Conservation (phyloP, 179 eudicot genomes). For the Heliamphora pulchella region DNA sequence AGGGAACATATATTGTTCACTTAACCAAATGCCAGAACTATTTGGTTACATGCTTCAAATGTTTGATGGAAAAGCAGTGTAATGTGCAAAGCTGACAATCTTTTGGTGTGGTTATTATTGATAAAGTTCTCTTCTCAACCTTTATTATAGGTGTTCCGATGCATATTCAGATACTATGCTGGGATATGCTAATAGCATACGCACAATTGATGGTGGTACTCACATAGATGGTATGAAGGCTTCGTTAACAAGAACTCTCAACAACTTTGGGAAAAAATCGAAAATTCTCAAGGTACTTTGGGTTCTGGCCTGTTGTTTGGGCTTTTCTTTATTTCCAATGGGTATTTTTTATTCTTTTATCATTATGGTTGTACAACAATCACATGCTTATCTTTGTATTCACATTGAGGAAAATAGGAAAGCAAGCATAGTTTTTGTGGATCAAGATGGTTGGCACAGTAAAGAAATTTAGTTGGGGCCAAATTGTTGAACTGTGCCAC, state of each 20-base stretch:
- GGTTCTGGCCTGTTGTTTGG: slow-evolving; percentile 4
- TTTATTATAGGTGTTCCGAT: slow-evolving; percentile 71
- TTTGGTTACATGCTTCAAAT: neutral
- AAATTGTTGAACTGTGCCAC: no score
- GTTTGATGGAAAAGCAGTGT: neutral
- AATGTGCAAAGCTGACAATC: neutral
- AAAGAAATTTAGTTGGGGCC: no score
- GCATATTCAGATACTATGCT: slow-evolving; percentile 90
- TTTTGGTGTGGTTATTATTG: neutral
- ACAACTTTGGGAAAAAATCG: slow-evolving; percentile 75
- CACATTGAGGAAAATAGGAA: neutral
- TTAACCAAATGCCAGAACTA: neutral
- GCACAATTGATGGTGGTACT: slow-evolving; percentile 96
- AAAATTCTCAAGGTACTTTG: slow-evolving; percentile 66
- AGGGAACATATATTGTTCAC: neutral
- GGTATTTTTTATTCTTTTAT: no score
- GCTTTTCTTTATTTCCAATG: neutral
- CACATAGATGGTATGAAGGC: slow-evolving; percentile 93
- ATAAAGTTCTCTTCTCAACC: slow-evolving; percentile 14
- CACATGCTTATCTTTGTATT: neutral
- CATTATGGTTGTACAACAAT: no score
- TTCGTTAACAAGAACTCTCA: slow-evolving; percentile 74
- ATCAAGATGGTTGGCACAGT: no score
- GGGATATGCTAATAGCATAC: slow-evolving; percentile 97
- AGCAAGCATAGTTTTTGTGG: neutral